These are phyloP conservation scores for Saccharomycopsis olivae DNA, from an alignment of 805 yeast species.

Conservation along the genomic window DNA sequence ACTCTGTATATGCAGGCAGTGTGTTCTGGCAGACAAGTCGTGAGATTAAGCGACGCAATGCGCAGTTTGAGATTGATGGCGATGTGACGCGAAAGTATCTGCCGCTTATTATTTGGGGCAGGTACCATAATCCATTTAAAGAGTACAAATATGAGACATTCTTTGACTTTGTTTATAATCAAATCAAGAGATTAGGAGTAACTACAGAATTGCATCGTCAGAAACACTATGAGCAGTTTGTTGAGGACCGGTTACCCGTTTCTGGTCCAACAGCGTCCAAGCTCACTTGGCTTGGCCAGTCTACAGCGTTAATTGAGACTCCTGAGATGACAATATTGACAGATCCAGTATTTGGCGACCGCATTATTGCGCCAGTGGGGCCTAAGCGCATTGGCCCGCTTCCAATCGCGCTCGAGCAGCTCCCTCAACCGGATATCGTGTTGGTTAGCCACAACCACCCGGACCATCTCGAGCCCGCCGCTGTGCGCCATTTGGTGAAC, in stretches of 20 bases:
- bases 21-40: no score
- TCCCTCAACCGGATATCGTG: conserved; percentile 61
- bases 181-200: conserved; percentile 47
- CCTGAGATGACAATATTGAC: conserved; percentile 68
- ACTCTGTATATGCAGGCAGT: no score
- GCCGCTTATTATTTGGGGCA: conserved; percentile 51
- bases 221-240: no score
- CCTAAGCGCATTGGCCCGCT: conserved; percentile 78
- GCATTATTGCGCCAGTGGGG: conserved; percentile 56
- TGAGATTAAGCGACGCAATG: conserved; percentile 9
- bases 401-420: conserved; percentile 53
- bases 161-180: conserved; percentile 69
- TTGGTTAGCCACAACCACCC: conserved; percentile 93
- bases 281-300: conserved; percentile 91
- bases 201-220: no score
- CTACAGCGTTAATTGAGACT: conserved; percentile 67
- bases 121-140: conserved; percentile 82
- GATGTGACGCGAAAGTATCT: conserved; percentile 27
- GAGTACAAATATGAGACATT: conserved; percentile 87
- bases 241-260: no score
- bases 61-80: conserved; percentile 14
- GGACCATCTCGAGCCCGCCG: conserved; percentile 72
- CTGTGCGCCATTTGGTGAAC: conserved; percentile 36
- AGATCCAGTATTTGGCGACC: conserved; percentile 72
- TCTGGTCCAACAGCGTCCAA: no score